Evolutionary conservation across 1,284 basidiomycete species (phyloP), one percentile per base, ranked within the genome.

Genomic region (Cryptococcus sp.): DNA sequence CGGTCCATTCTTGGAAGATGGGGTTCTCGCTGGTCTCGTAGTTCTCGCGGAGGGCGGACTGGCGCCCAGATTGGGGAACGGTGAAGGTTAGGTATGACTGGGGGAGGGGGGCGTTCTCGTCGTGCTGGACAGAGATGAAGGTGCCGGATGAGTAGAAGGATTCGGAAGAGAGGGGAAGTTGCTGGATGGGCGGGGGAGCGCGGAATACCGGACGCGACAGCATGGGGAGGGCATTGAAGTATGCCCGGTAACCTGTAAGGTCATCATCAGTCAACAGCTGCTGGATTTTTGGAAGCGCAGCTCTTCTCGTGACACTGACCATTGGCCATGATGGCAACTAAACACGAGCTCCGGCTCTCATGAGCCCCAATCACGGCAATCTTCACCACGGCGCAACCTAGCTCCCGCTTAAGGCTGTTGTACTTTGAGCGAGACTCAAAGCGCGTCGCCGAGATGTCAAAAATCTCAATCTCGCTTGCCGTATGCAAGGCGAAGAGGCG

Each of bases 261-360:
- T n/a, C n/a, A 35, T 18, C 16, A 5, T 60, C 18, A 23, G 46
- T 35, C 36, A 52, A 54, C 51, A 62, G 46, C 44, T 24, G 35
- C 3, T 20, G n/a, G 50, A 16, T 5, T 39, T 37, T 18, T 15
- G n/a, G 33, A n/a, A n/a, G 18, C 3, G 11, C 28, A 33, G 5
- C 18, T 46, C n/a, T 45, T 39, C n/a, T 18, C 38, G 23, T 28
- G 42, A 53, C 62, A 67, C 71, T 59, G 51, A 67, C 75, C 75
- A 56, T 86, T 91, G 18, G 81, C 80, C 18, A 91, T 89, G 50
- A 93, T 79, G 0, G 88, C 91, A 50, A 95, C 80, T 12, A 96
- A 80, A 57, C 90, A 87, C 13, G 86, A 78, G 24, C 84, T 78
- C 18, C 67, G 65, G 52, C 74, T 77, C 61, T 80, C 79, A 47